A percentile compares a stretch with the other conserved stretches of the same genome.
phyloP scores from a whole-genome alignment of 768 basidiomycete species.

The Pleurotus djamor region DNA sequence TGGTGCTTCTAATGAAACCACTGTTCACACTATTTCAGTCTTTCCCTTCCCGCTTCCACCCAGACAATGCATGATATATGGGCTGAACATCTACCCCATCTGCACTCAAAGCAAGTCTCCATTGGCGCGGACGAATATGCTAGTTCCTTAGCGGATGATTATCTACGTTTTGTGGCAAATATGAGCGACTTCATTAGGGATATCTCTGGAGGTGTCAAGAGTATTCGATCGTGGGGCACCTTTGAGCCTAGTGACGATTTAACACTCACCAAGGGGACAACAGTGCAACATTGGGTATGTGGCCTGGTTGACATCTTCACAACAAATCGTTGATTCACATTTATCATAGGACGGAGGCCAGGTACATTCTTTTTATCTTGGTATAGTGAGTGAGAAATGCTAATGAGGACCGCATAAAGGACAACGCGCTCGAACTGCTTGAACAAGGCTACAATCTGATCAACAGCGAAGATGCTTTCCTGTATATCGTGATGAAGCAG shows the following conservation, averaged over 20 bases:
- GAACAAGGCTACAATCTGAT: not conserved
- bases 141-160: slow-evolving; percentile 33
- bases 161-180: slow-evolving; percentile 38
- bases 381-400: not conserved
- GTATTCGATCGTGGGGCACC: not conserved
- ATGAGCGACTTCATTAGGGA: slow-evolving; percentile 34
- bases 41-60: slow-evolving; percentile 30
- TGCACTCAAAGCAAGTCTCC: slow-evolving; percentile 35
- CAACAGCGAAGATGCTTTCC: not conserved
- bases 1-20: not conserved
- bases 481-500: not conserved
- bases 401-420: not conserved
- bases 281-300: slow-evolving; percentile 4
- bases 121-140: slow-evolving; percentile 46
- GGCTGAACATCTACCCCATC: slow-evolving; percentile 38
- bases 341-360: not conserved
- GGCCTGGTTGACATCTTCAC: not conserved
- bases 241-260: not conserved
- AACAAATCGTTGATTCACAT: not conserved
- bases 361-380: not conserved
- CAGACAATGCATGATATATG: slow-evolving; percentile 40
- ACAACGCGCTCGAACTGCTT: not conserved
- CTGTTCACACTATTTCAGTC: not conserved
- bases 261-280: not conserved
- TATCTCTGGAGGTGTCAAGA: slow-evolving; percentile 11